Evolutionary conservation across 2,329 filamentous ascomycete genomes (phyloP), one percentile per base, ranked within the genome.

Genomic region (Coniochaeta sp.): DNA sequence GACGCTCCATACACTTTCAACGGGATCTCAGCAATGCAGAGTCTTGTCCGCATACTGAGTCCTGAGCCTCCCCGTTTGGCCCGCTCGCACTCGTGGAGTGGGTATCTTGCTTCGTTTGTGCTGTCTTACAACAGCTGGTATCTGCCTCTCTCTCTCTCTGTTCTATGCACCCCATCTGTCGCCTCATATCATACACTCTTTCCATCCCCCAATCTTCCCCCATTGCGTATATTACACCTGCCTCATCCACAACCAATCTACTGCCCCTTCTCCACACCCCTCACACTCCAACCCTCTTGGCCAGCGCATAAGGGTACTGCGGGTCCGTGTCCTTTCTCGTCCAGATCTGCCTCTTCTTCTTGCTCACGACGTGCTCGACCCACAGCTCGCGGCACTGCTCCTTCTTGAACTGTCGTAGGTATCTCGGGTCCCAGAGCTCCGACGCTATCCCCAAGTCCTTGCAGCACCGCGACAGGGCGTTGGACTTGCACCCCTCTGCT

Each of bases 391-490:
- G 83, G 52, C 85, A 85, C 64, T 87, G 73, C 60, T 84, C 73
- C 61, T 82, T 83, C 76, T 87, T 87, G 73, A 90, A 99, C 61
- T 80, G 81, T 61, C 88, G 82, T 58, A 97, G 90, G 72, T 87
- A 99, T 51, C 88, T 77, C 31, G 94, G 94, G 72, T 99, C 94
- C 94, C 94, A 99, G 18, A 99, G 79, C 71, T 99, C 94, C 57
- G 87, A 91, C 1, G 90, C 94, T 58, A 99, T 87, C 31, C 94
- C 94, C 28, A 99, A 74, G 68, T 99, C 94, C 74, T 99, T 99
- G 77, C 94, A 97, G 79, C 92, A 97, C 53, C 94, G 88, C 85
- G 97, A 95, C 59, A 99, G 78, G 12, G 94, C 94, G 66, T 99
- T 99, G 56, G 91, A 96, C 72, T 96, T 96, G 78, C 91, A 95